phyloP scores from a whole-genome alignment of 371 early-diverging fungal genomes.

The Coemansia sp. region DNA sequence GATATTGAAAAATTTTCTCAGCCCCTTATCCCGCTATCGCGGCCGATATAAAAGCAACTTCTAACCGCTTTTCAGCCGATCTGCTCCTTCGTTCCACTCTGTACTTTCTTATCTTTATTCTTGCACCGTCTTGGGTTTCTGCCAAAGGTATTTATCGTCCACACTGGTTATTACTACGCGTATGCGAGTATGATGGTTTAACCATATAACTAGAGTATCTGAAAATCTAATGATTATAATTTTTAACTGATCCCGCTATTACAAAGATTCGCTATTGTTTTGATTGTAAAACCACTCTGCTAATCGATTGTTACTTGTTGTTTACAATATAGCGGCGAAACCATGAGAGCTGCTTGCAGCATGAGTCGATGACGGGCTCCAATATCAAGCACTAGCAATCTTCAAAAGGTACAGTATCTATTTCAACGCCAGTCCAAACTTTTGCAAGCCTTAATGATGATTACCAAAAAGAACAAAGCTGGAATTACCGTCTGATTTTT shows the following conservation, averaged over 20 bases:
- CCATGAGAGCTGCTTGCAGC: no score
- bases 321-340: not conserved
- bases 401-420: not conserved
- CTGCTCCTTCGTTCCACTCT: not conserved
- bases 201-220: conserved; percentile 48
- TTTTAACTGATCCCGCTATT: conserved; percentile 23
- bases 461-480: conserved; percentile 34
- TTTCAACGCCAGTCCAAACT: not conserved
- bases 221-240: conserved; percentile 32
- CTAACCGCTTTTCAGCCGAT: not conserved
- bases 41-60: not conserved
- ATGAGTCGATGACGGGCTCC: no score
- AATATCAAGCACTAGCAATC: not conserved
- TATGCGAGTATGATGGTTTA: conserved; percentile 10
- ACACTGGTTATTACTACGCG: not conserved
- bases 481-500: conserved; percentile 50
- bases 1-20: not conserved
- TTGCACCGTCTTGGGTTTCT: not conserved
- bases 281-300: not conserved
- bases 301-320: not conserved
- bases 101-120: conserved; percentile 1
- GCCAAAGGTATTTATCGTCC: not conserved
- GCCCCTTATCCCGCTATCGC: not conserved
- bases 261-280: not conserved
- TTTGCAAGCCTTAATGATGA: conserved; percentile 23